A percentile compares a stretch with the other conserved stretches of the same genome.
These are phyloP conservation scores for Termitomyces sp. DNA, from an alignment of 768 basidiomycete genomes.

Conservation along the genomic window DNA sequence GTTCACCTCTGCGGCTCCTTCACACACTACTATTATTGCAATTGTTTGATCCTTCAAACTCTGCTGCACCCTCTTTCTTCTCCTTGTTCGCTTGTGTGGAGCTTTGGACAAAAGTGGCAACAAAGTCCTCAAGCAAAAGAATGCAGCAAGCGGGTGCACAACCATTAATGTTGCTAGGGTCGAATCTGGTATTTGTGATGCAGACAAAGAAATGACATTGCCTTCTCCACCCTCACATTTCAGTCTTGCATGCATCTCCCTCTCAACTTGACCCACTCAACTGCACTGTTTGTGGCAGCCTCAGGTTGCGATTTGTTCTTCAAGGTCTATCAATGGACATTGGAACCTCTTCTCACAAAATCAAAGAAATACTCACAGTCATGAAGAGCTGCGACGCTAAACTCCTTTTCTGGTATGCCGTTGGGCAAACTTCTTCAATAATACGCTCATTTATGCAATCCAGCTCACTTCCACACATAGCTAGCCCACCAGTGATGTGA, in stretches of 20 bases:
- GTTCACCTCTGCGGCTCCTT: constrained; percentile 54
- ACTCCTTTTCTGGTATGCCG: too few species aligned
- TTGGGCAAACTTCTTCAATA: too few species aligned
- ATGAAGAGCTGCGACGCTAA: too few species aligned
- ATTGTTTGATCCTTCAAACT: constrained; percentile 23
- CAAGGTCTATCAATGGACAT: too few species aligned
- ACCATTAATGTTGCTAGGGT: constrained; percentile 84
- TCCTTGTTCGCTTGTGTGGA: constrained; percentile 47
- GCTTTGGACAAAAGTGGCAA: constrained; percentile 83
- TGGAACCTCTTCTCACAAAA: too few species aligned
- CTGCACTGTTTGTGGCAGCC: too few species aligned
- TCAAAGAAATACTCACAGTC: too few species aligned
- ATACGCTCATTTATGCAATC: constrained; percentile 77
- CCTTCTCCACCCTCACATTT: too few species aligned
- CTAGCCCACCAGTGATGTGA: constrained; percentile 17
- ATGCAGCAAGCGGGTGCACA: constrained; percentile 84
- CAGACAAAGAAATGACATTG: constrained; percentile 87
- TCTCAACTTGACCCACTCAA: too few species aligned
- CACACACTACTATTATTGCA: constrained; percentile 20
- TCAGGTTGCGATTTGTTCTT: too few species aligned
- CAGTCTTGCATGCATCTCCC: too few species aligned
- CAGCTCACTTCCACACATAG: constrained; percentile 33
- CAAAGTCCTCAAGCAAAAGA: constrained; percentile 86
- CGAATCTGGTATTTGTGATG: constrained; percentile 86
- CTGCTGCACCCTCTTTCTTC: constrained; percentile 29